phyloP scores from a whole-genome alignment of 768 basidiomycete genomes.

The Agaricus bisporus region DNA sequence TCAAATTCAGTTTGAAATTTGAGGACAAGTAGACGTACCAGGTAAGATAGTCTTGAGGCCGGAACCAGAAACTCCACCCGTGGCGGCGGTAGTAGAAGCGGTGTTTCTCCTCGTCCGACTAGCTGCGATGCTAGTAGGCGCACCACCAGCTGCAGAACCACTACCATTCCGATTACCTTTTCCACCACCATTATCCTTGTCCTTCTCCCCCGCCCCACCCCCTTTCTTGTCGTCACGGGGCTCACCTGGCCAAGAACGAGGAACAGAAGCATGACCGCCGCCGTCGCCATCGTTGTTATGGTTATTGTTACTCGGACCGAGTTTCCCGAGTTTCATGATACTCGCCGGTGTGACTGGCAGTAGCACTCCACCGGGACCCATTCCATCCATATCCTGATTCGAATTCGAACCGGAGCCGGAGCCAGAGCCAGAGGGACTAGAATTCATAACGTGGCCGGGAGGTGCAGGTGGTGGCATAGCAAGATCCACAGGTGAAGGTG shows the following conservation, averaged over 20 bases:
- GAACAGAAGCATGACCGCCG: not conserved
- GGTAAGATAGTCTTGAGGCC: conserved; percentile 70
- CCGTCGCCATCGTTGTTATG: not conserved
- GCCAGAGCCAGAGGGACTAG: not conserved
- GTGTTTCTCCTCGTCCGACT: conserved; percentile 11
- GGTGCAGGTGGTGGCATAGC: conserved; percentile 76
- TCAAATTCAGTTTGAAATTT: not conserved
- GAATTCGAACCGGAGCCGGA: not conserved
- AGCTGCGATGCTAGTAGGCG: conserved; percentile 14
- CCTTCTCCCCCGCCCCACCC: not conserved
- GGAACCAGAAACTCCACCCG: conserved; percentile 27
- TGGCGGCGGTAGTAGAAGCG: not conserved
- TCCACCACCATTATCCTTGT: conserved; percentile 2
- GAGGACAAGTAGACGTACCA: conserved; percentile 31
- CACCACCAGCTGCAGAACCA: conserved; percentile 1
- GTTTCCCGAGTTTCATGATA: conserved; percentile 81
- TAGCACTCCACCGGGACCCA: conserved; percentile 15
- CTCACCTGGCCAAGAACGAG: not conserved
- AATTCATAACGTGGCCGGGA: not conserved
- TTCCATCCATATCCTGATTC: not conserved
- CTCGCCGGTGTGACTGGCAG: conserved; percentile 87
- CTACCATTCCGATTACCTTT: conserved; percentile 4
- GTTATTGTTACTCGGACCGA: conserved; percentile 26
- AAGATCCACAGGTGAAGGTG: conserved; percentile 79
- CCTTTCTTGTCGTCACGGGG: not conserved